phyloP scores from a whole-genome alignment of 345 rosid species.

The Brassica rapa region DNA sequence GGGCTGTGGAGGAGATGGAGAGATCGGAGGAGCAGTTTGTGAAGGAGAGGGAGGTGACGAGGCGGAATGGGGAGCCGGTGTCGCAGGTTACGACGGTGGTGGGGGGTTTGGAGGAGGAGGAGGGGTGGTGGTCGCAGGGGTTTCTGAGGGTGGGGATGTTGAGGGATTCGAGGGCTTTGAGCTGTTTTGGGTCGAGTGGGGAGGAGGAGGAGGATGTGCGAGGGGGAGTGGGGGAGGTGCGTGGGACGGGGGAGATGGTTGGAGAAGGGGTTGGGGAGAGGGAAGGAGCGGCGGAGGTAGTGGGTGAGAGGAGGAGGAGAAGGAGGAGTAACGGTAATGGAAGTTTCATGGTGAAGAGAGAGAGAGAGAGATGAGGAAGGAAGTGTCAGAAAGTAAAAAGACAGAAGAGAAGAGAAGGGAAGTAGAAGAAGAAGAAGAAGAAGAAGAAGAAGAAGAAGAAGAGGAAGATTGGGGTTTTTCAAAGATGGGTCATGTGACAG shows the following conservation, averaged over 20 bases:
- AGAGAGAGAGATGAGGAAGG: constrained; percentile 17
- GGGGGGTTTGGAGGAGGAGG: constrained; percentile 47
- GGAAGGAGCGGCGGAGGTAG: constrained; percentile 40
- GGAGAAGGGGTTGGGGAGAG: constrained; percentile 40
- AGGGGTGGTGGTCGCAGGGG: constrained; percentile 65
- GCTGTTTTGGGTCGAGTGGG: constrained; percentile 76
- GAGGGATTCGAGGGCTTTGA: constrained; percentile 71
- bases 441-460: constrained; percentile 24
- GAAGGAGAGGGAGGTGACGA: constrained; percentile 68
- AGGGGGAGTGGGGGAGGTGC: constrained; percentile 13
- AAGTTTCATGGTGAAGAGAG: constrained; percentile 48
- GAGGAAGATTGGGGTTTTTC: constrained; percentile 34
- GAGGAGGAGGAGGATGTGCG: constrained; percentile 41
- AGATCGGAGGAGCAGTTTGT: constrained; percentile 70
- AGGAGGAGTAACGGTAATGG: constrained; percentile 38
- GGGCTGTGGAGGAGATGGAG: constrained; percentile 66
- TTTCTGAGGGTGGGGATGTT: constrained; percentile 62
- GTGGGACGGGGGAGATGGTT: constrained; percentile 26
- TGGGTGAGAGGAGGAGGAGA: constrained; percentile 35
- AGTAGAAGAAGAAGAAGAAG: constrained; percentile 21
- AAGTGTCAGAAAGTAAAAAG: constrained; percentile 31
- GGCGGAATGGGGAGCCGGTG: constrained; percentile 67
- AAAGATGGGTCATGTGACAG: constrained; percentile 46
- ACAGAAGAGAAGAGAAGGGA: not conserved
- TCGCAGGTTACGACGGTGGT: constrained; percentile 52